Conservation (phyloP, 2,329 filamentous ascomycete genomes). For the Colletotrichum sp. region DNA sequence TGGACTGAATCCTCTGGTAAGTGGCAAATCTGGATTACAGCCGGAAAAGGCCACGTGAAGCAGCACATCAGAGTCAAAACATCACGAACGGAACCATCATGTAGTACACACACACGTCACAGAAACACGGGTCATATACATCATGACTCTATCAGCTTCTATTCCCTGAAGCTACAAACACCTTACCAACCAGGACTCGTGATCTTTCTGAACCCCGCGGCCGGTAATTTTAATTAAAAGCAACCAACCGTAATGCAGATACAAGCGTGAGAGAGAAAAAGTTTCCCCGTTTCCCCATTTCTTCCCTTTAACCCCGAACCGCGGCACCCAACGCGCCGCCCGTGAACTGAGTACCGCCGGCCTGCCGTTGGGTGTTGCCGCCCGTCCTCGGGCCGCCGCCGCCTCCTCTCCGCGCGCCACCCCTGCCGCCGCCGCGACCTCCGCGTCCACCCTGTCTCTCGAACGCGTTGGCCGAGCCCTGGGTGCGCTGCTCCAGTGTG, state of each 20-base stretch:
- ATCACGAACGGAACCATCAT: neutral
- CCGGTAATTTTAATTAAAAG: slow-evolving; percentile 24
- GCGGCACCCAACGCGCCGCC: slow-evolving; percentile 78
- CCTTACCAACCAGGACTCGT: slow-evolving; percentile 18
- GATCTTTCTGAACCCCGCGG: slow-evolving; percentile 17
- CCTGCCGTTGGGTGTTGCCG: slow-evolving; percentile 67
- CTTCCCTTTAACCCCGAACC: slow-evolving; percentile 57
- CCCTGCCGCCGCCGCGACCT: slow-evolving; percentile 67
- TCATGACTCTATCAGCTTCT: slow-evolving; percentile 22
- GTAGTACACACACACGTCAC: neutral
- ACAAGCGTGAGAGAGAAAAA: slow-evolving; percentile 19
- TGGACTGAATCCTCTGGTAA: neutral
- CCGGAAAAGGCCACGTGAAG: fast-evolving
- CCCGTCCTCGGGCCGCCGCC: slow-evolving; percentile 66
- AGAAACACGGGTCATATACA: neutral
- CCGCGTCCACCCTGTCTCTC: slow-evolving; percentile 87
- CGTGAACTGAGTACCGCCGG: slow-evolving; percentile 80
- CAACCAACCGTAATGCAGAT: slow-evolving; percentile 25
- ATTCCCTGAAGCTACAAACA: slow-evolving; percentile 26
- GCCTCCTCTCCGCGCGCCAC: slow-evolving; percentile 66
- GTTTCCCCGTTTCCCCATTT: neutral
- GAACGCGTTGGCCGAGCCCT: slow-evolving; percentile 94
- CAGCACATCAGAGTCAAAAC: neutral
- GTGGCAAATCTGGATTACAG: neutral
- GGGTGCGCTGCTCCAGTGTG: slow-evolving; percentile 94